These are phyloP conservation scores for Termitomyces sp. DNA, from an alignment of 768 basidiomycete species.

Conservation along the genomic window DNA sequence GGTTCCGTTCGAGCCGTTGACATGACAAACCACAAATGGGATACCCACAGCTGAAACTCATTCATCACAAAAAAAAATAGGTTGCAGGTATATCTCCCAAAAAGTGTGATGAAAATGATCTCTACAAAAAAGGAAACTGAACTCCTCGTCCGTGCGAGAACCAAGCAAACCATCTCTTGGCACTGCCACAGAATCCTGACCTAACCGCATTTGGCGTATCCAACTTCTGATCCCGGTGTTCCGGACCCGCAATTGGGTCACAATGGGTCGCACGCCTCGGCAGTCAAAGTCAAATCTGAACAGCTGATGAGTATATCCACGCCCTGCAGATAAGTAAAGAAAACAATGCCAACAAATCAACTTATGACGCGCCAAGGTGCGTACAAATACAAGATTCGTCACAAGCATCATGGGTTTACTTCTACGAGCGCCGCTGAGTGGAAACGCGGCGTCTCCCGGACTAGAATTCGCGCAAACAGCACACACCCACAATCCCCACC, in stretches of 20 bases:
- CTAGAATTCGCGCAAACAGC: not conserved
- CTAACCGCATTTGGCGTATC: conserved; percentile 9
- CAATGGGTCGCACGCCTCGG: not conserved
- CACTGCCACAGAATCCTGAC: not conserved
- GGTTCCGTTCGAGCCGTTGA: conserved; percentile 34
- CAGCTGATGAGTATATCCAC: conserved; percentile 4
- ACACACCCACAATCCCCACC: not conserved
- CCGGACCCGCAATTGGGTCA: conserved; percentile 22
- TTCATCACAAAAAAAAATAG: not conserved
- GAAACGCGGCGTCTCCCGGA: not conserved
- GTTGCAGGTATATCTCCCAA: conserved; percentile 14
- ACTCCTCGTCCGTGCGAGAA: conserved; percentile 4
- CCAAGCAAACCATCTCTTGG: conserved; percentile 6
- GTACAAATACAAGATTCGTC: not conserved
- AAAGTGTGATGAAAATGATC: conserved; percentile 8
- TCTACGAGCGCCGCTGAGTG: not conserved
- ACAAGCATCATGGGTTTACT: not conserved
- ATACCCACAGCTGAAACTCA: conserved; percentile 2
- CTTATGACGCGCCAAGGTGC: conserved; percentile 3
- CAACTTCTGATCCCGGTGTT: conserved; percentile 21
- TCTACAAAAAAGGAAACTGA: conserved; percentile 15
- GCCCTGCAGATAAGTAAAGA: not conserved
- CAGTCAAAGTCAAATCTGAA: conserved; percentile 5
- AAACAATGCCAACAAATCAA: not conserved
- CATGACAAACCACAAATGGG: conserved; percentile 26